Conservation (phyloP, 2,329 filamentous ascomycete species). For the Penicillium sclerotigenum region DNA sequence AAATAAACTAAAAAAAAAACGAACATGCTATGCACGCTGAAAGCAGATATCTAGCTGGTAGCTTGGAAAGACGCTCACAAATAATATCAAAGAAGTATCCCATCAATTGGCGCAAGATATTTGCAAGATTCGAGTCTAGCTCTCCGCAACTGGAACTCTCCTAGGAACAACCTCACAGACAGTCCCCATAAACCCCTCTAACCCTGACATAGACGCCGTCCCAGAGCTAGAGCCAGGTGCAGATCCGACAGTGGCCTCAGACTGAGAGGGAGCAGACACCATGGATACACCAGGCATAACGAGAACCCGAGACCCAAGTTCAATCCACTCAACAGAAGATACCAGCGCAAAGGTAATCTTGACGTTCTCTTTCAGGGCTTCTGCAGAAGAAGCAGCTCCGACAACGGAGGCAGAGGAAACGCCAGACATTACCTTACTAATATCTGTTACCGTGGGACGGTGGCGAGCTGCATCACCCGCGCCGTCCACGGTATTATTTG, state of each 20-base stretch:
- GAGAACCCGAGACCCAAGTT: constrained; percentile 55
- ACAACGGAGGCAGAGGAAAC: background rate
- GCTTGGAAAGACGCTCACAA: background rate
- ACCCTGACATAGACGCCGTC: constrained; percentile 49
- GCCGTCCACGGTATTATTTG: background rate
- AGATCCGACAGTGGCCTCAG: constrained; percentile 48
- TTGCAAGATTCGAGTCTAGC: background rate
- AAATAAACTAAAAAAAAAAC: background rate
- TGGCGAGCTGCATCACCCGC: background rate
- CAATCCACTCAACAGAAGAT: constrained; percentile 56
- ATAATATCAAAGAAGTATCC: background rate
- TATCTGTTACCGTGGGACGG: constrained; percentile 21
- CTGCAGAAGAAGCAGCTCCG: constrained; percentile 10
- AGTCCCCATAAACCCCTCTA: constrained; percentile 60
- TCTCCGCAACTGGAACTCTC: background rate
- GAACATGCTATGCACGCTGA: background rate
- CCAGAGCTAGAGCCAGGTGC: constrained; percentile 44
- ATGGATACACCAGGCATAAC: constrained; percentile 57
- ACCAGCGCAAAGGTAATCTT: constrained; percentile 57
- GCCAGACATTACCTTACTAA: constrained; percentile 28
- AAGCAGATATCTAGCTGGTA: background rate
- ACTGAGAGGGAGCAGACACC: constrained; percentile 39
- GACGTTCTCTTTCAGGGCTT: constrained; percentile 31
- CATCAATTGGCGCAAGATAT: background rate
- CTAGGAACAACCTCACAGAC: constrained; percentile 35